A percentile compares a stretch with the other conserved stretches of the same genome.
Conservation (phyloP, 768 basidiomycete genomes). For the Collybia sp. region DNA sequence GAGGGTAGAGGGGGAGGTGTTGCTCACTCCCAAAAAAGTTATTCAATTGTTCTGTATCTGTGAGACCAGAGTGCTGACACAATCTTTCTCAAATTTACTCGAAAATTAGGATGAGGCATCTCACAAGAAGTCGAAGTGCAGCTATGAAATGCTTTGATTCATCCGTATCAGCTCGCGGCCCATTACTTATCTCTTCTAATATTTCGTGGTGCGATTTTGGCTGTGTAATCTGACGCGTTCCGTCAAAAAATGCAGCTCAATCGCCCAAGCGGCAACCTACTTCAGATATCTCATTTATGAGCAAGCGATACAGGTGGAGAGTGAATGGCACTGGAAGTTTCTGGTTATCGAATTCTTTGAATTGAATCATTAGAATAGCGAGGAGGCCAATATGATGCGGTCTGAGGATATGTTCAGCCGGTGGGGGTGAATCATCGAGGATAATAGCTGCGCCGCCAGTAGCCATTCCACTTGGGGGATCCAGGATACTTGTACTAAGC, state of each 20-base stretch:
- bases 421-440: constrained; percentile 49
- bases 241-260: neutral
- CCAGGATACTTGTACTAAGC: too few relatives aligned
- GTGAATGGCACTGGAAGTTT: constrained; percentile 53
- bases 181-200: constrained; percentile 35
- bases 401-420: constrained; percentile 61
- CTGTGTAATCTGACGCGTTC: constrained; percentile 46
- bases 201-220: constrained; percentile 55
- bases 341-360: constrained; percentile 52
- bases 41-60: constrained; percentile 53
- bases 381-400: constrained; percentile 77
- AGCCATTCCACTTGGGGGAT: too few relatives aligned
- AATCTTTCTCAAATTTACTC: neutral
- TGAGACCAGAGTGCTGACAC: constrained; percentile 42
- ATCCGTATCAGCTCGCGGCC: constrained; percentile 37
- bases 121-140: constrained; percentile 35
- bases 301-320: constrained; percentile 58
- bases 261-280: constrained; percentile 23
- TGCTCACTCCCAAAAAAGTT: constrained; percentile 54
- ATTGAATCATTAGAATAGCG: constrained; percentile 55
- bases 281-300: constrained; percentile 72
- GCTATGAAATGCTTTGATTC: constrained; percentile 40
- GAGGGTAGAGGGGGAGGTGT: neutral
- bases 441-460: too few relatives aligned
- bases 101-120: constrained; percentile 3